Conservation (phyloP, 73 alveolate species). For the Paramecium bursaria region DNA sequence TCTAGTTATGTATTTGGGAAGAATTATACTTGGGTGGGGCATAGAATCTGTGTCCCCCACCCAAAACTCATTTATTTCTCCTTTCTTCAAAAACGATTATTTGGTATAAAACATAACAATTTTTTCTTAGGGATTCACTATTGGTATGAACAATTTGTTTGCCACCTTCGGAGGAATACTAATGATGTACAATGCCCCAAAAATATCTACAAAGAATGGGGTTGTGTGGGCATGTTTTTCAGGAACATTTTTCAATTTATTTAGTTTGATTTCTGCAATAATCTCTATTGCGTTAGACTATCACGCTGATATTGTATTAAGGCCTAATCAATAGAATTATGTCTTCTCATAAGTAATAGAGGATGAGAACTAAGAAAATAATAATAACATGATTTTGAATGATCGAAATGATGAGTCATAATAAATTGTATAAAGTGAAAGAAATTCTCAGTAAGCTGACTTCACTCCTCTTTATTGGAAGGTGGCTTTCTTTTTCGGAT, state of each 20-base stretch:
- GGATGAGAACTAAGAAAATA: not conserved
- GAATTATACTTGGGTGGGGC: not conserved
- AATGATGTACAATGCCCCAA: slow-evolving; percentile 20
- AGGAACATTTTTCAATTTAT: slow-evolving; percentile 4
- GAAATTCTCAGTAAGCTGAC: not conserved
- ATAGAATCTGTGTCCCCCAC: slow-evolving; percentile 27
- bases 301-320: not conserved
- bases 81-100: slow-evolving; percentile 20
- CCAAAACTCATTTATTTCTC: not conserved
- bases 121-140: not conserved
- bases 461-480: slow-evolving; percentile 7
- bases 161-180: slow-evolving; percentile 27
- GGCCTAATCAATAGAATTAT: not conserved
- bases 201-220: not conserved
- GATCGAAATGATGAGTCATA: not conserved
- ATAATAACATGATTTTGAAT: not conserved
- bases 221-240: not conserved
- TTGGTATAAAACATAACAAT: not conserved
- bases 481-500: not conserved
- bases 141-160: slow-evolving; percentile 10
- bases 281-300: not conserved
- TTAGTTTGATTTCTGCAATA: slow-evolving; percentile 3
- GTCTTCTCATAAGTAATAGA: not conserved
- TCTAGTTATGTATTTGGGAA: not conserved
- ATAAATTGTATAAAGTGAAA: not conserved